Evolutionary conservation across 176 grass and related monocot genomes (phyloP), one percentile per base, ranked within the genome.

Genomic region (Elaeis guineensis): DNA sequence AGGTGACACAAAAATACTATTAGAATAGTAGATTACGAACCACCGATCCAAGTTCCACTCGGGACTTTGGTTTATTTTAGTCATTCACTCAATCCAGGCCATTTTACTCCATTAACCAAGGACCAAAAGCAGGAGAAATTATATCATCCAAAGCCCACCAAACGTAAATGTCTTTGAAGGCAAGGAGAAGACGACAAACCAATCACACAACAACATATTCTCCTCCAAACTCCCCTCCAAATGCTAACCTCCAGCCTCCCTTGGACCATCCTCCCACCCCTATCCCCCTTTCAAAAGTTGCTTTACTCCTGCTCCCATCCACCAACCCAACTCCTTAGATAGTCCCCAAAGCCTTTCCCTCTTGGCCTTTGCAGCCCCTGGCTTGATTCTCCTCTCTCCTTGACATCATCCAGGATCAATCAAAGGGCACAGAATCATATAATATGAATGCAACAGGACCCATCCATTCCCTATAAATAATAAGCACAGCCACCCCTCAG

Each of bases 361-460:
- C 76, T 89, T 83, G 77, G 77, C 73, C 80, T 87, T 82, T 87
- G 82, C 90, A 82, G 32, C 50, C 67, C 67, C 63, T 71, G 21
- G 14, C 75, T 61, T 76, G 90, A 87, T 95, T 87, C 91, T 78
- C 62, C 77, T 74, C 70, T 75, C 72, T 69, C 52, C 69, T 87
- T 69, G 5, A 8, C 49, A 59, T 61, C 56, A 71, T 71, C n/a
- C 24, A 71, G 70, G 62, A 81, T 78, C 70, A 75, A 71, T 75
- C 56, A 72, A 65, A 81, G 73, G 83, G 87, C 87, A 85, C 92
- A 80, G 73, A 87, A 85, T 85, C 65, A 72, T 76, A 97, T 80
- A 84, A 79, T 58, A 72, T 82, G 55, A 78, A 58, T 72, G 83
- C 81, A 97, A 77, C 69, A 85, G 74, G 72, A 91, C 84, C 78